Evolutionary conservation across 208 protist genomes (phyloP).

Genomic region (Leishmania guyanensis): DNA sequence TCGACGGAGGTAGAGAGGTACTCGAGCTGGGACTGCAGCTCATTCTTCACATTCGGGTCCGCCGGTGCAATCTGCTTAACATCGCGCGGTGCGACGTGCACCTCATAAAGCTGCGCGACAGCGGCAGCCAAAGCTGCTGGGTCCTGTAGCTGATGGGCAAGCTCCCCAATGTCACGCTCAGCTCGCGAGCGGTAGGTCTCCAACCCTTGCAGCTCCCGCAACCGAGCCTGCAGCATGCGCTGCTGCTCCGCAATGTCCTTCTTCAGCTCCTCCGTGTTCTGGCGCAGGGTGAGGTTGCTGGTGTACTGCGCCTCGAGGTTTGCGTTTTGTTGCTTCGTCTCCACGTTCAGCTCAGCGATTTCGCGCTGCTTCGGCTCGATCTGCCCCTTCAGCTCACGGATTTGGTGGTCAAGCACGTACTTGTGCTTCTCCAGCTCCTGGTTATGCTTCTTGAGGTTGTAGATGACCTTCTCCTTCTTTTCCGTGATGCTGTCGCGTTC

Average conservation of each 20-base stretch:
- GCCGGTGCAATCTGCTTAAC: constrained; percentile 69
- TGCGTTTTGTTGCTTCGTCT: constrained; percentile 92
- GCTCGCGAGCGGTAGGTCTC: constrained; percentile 89
- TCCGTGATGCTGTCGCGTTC: constrained; percentile 94
- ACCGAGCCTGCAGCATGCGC: constrained; percentile 70
- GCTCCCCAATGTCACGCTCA: constrained; percentile 79
- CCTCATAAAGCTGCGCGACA: constrained; percentile 83
- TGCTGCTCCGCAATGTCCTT: constrained; percentile 90
- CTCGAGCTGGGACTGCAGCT: constrained; percentile 92
- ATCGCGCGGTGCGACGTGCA: constrained; percentile 77
- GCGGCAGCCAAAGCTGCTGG: constrained; percentile 81
- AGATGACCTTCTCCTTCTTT: constrained; percentile 97
- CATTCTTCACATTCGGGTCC: constrained; percentile 77
- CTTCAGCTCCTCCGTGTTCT: constrained; percentile 90
- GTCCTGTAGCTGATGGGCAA: constrained; percentile 91
- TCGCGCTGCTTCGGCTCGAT: constrained; percentile 97
- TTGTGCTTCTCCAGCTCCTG: constrained; percentile 98
- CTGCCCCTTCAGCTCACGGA: constrained; percentile 97
- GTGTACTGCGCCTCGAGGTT: constrained; percentile 91
- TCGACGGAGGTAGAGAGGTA: constrained; percentile 94
- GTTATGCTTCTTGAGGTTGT: constrained; percentile 97
- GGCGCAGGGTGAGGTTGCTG: constrained; percentile 88
- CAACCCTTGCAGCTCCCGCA: constrained; percentile 84
- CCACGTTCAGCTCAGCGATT: constrained; percentile 89
- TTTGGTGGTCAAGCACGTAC: constrained; percentile 98